Evolutionary conservation across 495 filamentous ascomycete genomes (phyloP).

Genomic region (Neurospora africana): DNA sequence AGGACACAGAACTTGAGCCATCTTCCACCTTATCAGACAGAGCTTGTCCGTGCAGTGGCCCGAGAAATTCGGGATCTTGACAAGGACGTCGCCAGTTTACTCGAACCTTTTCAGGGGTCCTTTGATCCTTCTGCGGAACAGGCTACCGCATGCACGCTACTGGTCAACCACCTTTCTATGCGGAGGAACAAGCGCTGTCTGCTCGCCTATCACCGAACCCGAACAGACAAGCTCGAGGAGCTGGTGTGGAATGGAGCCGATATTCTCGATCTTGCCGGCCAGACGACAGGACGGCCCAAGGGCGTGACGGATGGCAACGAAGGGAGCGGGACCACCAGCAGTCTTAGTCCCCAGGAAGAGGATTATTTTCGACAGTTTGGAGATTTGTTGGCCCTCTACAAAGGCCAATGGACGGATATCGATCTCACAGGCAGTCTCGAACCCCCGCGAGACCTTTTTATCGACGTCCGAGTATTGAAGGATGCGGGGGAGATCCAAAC

Average conservation of each 20-base stretch:
- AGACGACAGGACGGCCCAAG: conserved; percentile 22
- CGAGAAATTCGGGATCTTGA: conserved; percentile 92
- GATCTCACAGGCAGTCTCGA: conserved; percentile 93
- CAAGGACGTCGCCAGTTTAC: conserved; percentile 69
- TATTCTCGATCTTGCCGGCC: conserved; percentile 43
- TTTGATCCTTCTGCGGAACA: conserved; percentile 83
- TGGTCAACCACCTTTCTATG: conserved; percentile 92
- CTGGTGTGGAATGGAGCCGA: conserved; percentile 87
- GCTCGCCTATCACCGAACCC: conserved; percentile 83
- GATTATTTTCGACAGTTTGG: conserved; percentile 88
- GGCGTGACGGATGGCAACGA: conserved; percentile 24
- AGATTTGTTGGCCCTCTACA: conserved; percentile 89
- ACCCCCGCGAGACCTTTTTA: conserved; percentile 89
- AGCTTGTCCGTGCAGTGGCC: conserved; percentile 76
- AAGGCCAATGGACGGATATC: conserved; percentile 97
- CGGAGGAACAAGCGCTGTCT: conserved; percentile 93
- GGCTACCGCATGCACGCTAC: conserved; percentile 71
- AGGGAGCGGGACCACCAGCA: conserved; percentile 44
- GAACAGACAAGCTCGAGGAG: conserved; percentile 86
- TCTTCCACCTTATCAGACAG: conserved; percentile 87
- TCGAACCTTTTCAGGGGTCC: conserved; percentile 69
- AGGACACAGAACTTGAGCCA: conserved; percentile 79
- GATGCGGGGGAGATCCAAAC: conserved; percentile 99
- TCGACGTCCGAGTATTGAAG: conserved; percentile 92
- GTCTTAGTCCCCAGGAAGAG: conserved; percentile 91